phyloP scores from a whole-genome alignment of 139 green algal species.

The Chlorella sp. region DNA sequence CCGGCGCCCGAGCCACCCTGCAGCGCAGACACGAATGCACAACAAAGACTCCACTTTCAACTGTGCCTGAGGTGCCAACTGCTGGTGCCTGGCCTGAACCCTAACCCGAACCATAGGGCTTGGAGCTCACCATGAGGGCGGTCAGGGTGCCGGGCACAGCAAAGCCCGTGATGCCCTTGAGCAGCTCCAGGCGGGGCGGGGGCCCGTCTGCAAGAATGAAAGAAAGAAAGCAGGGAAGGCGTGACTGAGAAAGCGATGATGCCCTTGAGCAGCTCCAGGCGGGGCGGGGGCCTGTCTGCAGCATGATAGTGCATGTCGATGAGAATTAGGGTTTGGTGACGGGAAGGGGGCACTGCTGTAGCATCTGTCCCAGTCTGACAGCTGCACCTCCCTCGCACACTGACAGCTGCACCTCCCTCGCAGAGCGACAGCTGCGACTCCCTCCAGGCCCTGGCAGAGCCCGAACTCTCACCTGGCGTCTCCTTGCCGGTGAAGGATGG shows the following conservation, averaged over 20 bases:
- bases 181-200: slow-evolving; percentile 25
- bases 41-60: not conserved
- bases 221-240: not conserved
- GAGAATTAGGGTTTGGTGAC: too few species aligned
- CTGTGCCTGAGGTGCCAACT: not conserved
- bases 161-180: slow-evolving; percentile 51
- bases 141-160: slow-evolving; percentile 30
- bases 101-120: too few species aligned
- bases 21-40: not conserved
- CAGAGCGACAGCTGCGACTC: not conserved
- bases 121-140: slow-evolving; percentile 77
- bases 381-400: not conserved
- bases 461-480: not conserved
- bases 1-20: not conserved
- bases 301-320: too few species aligned
- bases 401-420: not conserved
- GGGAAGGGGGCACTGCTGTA: too few species aligned
- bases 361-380: not conserved
- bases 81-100: too few species aligned
- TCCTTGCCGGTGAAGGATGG: slow-evolving; percentile 33
- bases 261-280: slow-evolving; percentile 1
- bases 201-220: not conserved
- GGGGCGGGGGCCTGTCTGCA: too few species aligned
- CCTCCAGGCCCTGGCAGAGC: not conserved
- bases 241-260: not conserved